Evolutionary conservation across 129 eudicot species (phyloP), one percentile per base, ranked within the genome.

Genomic region (Artemisia argyi): DNA sequence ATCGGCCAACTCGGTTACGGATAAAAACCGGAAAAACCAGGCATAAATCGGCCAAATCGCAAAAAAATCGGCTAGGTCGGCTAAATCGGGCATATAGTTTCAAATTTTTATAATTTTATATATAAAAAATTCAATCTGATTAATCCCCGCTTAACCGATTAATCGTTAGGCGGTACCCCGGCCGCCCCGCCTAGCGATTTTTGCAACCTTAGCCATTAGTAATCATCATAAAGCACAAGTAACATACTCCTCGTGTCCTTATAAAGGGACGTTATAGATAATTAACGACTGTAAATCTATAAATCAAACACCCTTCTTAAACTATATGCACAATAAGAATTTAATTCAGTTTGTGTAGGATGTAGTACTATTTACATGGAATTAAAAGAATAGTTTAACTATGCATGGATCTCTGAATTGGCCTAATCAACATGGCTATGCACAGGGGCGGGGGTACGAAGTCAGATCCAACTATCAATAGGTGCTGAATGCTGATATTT

Each of bases 381-480:
- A 53, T 69, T 53, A 13, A 16, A 32, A 50, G 15, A 49, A 49
- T 22, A 22, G 69, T 65, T 65, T 42, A 39, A 65, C 12, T 14
- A 65, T 65, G 15, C 28, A 11, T 17, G 32, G 17, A 65, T 44
- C 19, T 13, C 22, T 10, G 14, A 49, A 50, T 18, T 17, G 14
- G 9, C 44, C 20, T 2, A 9, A 26, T 20, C 8, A 15, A 13
- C 57, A 52, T 52, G 57, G 18, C 5, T 11, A 26, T 20, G 65
- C 30, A 20, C 65, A 39, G 24, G 19, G 30, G 15, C 10, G 44
- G 14, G 49, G 50, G 14, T 32, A 22, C 20, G n/a, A 47, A 66
- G 57, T 56, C 58, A 13, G 57, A 66, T 66, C 22, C 35, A 47
- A 66, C 42, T 66, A 66, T 22, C 26, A 11, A 60, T 4, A 24